Percentiles rank a stretch among this genome's conserved stretches.
phyloP scores from a whole-genome alignment of 495 filamentous ascomycete genomes.

The Annulohypoxylon maeteangense region DNA sequence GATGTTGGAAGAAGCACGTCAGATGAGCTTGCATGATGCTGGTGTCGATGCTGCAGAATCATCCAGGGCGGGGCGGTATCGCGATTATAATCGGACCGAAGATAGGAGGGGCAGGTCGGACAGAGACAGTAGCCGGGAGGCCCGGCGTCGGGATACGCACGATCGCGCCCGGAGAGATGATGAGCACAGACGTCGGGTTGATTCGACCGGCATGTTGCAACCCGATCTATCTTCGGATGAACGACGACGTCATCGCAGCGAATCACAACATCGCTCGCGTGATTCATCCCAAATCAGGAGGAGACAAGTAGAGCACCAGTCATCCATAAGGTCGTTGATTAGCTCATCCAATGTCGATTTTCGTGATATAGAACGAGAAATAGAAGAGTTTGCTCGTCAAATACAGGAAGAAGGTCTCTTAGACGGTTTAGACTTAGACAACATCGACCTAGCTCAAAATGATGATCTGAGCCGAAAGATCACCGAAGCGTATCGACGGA shows the following conservation, averaged over 20 bases:
- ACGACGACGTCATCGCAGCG: constrained; percentile 51
- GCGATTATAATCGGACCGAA: constrained; percentile 58
- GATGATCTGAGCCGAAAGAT: constrained; percentile 90
- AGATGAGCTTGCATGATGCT: constrained; percentile 76
- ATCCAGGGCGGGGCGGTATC: constrained; percentile 54
- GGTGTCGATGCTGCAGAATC: constrained; percentile 56
- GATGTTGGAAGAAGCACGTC: constrained; percentile 74
- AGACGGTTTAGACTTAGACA: constrained; percentile 85
- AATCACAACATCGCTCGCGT: constrained; percentile 49
- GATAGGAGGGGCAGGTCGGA: constrained; percentile 47
- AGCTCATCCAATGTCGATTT: constrained; percentile 78
- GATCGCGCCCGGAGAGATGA: constrained; percentile 45
- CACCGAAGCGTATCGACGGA: constrained; percentile 82
- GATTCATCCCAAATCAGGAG: constrained; percentile 49
- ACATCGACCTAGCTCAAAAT: constrained; percentile 78
- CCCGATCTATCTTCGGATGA: constrained; percentile 47
- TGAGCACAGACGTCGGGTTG: constrained; percentile 45
- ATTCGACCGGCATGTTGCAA: constrained; percentile 45
- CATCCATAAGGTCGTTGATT: constrained; percentile 83
- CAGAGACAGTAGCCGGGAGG: constrained; percentile 48
- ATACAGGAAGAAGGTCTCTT: constrained; percentile 89
- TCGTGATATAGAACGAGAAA: constrained; percentile 72
- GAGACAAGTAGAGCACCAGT: constrained; percentile 82
- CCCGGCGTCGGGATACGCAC: constrained; percentile 31
- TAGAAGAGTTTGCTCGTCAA: constrained; percentile 85